These are phyloP conservation scores for Metschnikowia lachancei DNA, from an alignment of 805 yeast genomes.

Conservation along the genomic window DNA sequence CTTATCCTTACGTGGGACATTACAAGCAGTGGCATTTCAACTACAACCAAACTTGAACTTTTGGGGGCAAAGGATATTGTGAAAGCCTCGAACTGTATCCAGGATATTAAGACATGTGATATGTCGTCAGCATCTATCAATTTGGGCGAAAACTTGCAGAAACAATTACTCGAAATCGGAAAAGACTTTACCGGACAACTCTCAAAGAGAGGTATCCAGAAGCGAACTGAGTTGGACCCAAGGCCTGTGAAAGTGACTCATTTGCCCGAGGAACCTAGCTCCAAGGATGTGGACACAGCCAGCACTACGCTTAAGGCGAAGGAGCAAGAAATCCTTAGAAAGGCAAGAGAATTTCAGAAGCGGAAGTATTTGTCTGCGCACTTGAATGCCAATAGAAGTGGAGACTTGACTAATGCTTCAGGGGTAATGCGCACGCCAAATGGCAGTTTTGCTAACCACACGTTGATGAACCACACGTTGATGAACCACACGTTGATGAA, in stretches of 20 bases:
- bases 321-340: conserved; percentile 26
- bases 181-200: conserved; percentile 28
- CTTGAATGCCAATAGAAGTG: conserved; percentile 12
- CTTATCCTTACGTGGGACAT: conserved; percentile 45
- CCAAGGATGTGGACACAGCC: neutral
- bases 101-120: conserved; percentile 30
- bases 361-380: conserved; percentile 37
- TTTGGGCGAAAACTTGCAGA: conserved; percentile 26
- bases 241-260: neutral
- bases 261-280: neutral
- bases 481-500: conserved; percentile 15
- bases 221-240: conserved; percentile 18
- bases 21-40: conserved; percentile 18
- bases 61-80: conserved; percentile 18
- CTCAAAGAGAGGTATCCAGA: conserved; percentile 29
- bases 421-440: conserved; percentile 14
- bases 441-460: conserved; percentile 16
- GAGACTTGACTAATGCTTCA: conserved; percentile 16
- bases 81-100: conserved; percentile 15
- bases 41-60: conserved; percentile 16
- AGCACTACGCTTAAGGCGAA: conserved; percentile 10
- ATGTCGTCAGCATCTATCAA: conserved; percentile 30
- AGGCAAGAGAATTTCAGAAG: conserved; percentile 29
- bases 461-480: conserved; percentile 16
- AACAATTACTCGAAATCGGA: conserved; percentile 25